Evolutionary conservation across 495 filamentous ascomycete genomes (phyloP), one percentile per base, ranked within the genome.

Genomic region (Xylaria acuta): DNA sequence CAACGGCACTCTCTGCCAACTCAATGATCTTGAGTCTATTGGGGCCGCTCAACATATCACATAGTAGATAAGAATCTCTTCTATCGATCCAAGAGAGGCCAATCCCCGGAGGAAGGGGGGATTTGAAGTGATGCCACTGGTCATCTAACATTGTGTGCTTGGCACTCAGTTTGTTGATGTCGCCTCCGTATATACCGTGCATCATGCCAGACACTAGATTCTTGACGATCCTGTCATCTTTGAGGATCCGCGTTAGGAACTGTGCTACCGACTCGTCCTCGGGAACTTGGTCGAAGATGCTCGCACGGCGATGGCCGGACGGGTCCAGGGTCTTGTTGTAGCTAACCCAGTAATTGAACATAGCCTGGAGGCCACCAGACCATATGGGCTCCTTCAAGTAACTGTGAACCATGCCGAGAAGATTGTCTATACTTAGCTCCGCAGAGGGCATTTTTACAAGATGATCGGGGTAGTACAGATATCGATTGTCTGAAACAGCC

Each of bases 181-280:
- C 92, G 56, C 97, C 97, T n/a, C 94, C 97, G 75, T 95, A 97
- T 22, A 98, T 93, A 14, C 97, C 97, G 82, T 98, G 96, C 32
- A 92, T 79, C n/a, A 94, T 80, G 36, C 90, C 92, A 4, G 93
- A 97, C 3, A 91, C 78, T 2, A 98, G 32, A 73, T 97, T 97
- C 49, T 97, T 84, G 38, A 91, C 91, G 7, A 93, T 49, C 3
- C 85, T 77, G 14, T 76, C 75, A 12, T 84, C 79, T 41, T 87
- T 85, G 40, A 92, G 80, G 18, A 89, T 79, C 22, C 90, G 84
- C 2, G 82, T 79, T 27, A 94, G 82, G 76, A 93, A 97, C 1
- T 87, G 83, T 6, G 88, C 91, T 34, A 97, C 80, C 12, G 93
- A 94, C 74, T 94, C 90, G 76, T 98, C 94, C 20, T 82, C 64